Conservation (phyloP, 305 asterid species). For the Fraxinus albicans region DNA sequence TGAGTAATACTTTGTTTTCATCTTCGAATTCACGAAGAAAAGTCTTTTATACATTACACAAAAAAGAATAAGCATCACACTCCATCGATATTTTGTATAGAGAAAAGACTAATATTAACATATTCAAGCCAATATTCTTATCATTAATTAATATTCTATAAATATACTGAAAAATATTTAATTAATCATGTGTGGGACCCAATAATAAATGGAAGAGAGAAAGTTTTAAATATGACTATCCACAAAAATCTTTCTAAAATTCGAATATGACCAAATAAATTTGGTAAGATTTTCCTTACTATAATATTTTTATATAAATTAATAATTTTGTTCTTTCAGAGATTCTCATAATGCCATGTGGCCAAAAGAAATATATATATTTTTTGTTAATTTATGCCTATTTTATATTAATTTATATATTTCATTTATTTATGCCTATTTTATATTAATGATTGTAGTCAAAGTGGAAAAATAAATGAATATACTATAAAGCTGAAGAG, state of each 20-base stretch:
- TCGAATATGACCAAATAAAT: slow-evolving; percentile 38
- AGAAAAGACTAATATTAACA: background rate
- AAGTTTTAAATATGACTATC: slow-evolving; percentile 27
- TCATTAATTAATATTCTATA: background rate
- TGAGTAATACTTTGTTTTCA: background rate
- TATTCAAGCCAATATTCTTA: background rate
- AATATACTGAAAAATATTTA: slow-evolving; percentile 19
- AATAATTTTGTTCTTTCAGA: slow-evolving; percentile 21
- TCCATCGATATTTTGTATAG: too few species aligned
- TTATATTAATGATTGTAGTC: background rate
- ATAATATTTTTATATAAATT: background rate
- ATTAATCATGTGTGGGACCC: slow-evolving; percentile 24
- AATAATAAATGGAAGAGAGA: slow-evolving; percentile 25
- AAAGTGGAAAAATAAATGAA: background rate
- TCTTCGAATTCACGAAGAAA: background rate
- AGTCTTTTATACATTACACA: background rate
- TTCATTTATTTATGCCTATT: background rate
- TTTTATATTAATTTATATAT: background rate
- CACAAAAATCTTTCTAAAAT: slow-evolving; percentile 30
- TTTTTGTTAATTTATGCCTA: background rate
- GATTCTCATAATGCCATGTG: slow-evolving; percentile 31
- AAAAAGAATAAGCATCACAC: background rate
- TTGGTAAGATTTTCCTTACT: slow-evolving; percentile 30
- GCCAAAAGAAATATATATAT: slow-evolving; percentile 2
- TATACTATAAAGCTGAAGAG: background rate